Percentiles rank a stretch among this genome's conserved stretches.
These are phyloP conservation scores for slime mould (Dictyostelium discoideum) DNA, from an alignment of 78 protist genomes.

Conservation along the genomic window dicty_2.7 NC_007090.3:1087001-1087500, in stretches of 20 bases:
- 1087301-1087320: too few relatives aligned
- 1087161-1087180: neutral
- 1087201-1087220: neutral
- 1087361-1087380: too few relatives aligned
- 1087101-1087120: neutral
- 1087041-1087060: neutral
- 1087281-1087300: too few relatives aligned
- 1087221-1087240: neutral
- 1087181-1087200: neutral
- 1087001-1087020: neutral
- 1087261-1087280: too few relatives aligned
- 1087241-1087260: neutral
- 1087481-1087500: too few relatives aligned
- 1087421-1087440: neutral
- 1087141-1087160: neutral
- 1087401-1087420: too few relatives aligned
- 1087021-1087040: neutral
- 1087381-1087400: too few relatives aligned
- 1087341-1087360: too few relatives aligned
- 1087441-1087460: too few relatives aligned
- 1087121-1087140: neutral
- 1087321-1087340: too few relatives aligned
- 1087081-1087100: neutral
- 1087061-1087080: neutral
- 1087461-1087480: too few relatives aligned